Evolutionary conservation across 768 basidiomycete species (phyloP).

Genomic region (Phylloporus arenicola): DNA sequence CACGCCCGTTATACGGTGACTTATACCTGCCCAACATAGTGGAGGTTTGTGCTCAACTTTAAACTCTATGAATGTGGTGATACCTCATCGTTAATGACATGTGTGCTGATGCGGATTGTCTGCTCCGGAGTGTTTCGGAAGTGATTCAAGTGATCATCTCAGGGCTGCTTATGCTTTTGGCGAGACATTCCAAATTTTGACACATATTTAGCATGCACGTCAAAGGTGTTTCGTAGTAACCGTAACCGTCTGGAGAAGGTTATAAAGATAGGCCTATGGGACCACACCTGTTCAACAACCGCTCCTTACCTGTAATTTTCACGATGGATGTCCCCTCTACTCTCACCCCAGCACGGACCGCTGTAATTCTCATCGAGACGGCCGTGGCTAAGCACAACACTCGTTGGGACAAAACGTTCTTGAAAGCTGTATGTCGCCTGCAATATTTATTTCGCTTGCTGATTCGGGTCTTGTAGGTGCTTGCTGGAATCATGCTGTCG

Average conservation of each 20-base stretch:
- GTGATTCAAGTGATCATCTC: too few relatives aligned
- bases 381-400: slow-evolving; percentile 62
- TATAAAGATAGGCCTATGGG: slow-evolving; percentile 16
- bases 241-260: not conserved
- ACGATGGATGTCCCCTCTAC: slow-evolving; percentile 37
- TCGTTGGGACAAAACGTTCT: slow-evolving; percentile 53
- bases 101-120: not conserved
- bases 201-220: not conserved
- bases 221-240: slow-evolving; percentile 3
- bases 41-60: not conserved
- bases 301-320: not conserved
- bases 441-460: not conserved
- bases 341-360: slow-evolving; percentile 55
- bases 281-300: not conserved
- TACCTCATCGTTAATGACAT: not conserved
- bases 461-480: slow-evolving; percentile 38
- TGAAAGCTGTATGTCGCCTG: slow-evolving; percentile 57
- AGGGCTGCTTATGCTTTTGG: too few relatives aligned
- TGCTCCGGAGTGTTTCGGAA: not conserved
- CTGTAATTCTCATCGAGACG: slow-evolving; percentile 49
- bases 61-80: not conserved
- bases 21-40: not conserved
- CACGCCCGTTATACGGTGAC: too few relatives aligned
- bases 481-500: slow-evolving; percentile 69
- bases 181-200: too few relatives aligned